Percentiles rank a stretch among this genome's conserved stretches.
phyloP scores from a whole-genome alignment of 2,329 filamentous ascomycete genomes.

The Diaporthe sp. region DNA sequence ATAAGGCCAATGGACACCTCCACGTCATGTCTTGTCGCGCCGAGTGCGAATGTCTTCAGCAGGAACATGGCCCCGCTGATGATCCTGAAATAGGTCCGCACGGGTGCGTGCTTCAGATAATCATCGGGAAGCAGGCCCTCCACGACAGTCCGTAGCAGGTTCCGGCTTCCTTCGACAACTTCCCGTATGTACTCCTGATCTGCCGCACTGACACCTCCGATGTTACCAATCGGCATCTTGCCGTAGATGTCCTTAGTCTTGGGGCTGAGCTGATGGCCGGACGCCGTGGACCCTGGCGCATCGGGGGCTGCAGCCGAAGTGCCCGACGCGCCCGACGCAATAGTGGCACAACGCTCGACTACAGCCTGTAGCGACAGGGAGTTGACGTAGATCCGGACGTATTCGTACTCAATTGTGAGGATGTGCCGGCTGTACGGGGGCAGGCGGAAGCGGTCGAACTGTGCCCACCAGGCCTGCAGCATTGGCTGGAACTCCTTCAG shows the following conservation, averaged over 20 bases:
- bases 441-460: conserved; percentile 83
- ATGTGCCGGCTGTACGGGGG: conserved; percentile 79
- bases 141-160: conserved; percentile 82
- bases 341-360: conserved; percentile 89
- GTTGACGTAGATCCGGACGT: conserved; percentile 94
- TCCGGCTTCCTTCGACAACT: conserved; percentile 83
- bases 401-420: conserved; percentile 94
- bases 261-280: conserved; percentile 65
- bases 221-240: conserved; percentile 73
- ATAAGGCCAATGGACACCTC: conserved; percentile 81
- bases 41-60: conserved; percentile 86
- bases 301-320: conserved; percentile 51
- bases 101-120: conserved; percentile 85
- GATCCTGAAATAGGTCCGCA: conserved; percentile 88
- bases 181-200: conserved; percentile 82
- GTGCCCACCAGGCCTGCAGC: conserved; percentile 82
- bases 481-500: conserved; percentile 86
- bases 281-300: conserved; percentile 48
- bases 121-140: conserved; percentile 80
- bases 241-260: conserved; percentile 76
- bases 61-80: conserved; percentile 89
- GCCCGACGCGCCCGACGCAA: conserved; percentile 64
- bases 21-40: conserved; percentile 83
- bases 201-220: conserved; percentile 73
- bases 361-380: conserved; percentile 94